Evolutionary conservation across 352 stramenopile species (phyloP), one percentile per base, ranked within the genome.

Genomic region (Phytophthora meadii): DNA sequence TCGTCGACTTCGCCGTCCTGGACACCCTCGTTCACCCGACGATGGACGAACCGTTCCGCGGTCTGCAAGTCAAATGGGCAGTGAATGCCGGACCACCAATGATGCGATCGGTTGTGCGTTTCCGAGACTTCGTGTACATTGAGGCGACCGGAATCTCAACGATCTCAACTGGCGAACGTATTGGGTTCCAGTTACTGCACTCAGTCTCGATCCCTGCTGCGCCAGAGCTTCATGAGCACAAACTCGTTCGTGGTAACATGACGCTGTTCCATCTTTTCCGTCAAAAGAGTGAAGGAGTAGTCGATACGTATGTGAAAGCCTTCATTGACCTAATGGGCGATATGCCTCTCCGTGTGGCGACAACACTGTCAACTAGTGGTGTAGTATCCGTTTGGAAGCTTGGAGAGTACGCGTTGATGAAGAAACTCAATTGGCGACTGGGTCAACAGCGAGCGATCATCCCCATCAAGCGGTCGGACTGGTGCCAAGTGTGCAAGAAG

Each of bases 81-180:
- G 71, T 86, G 66, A 87, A 89, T n/a, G 70, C 63, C 2, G 77
- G 77, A 12, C 71, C 80, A 0, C 36, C 72, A 4, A 65, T 77
- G 52, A 80, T 83, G 56, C 72, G 74, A 15, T 75, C 66, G 10
- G 48, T 87, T 46, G 74, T 87, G 58, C 79, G 79, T 17, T 76
- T 63, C 22, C 76, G 80, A 37, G 80, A 89, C 61, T 84, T 86
- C 55, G 76, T 89, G 8, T 87, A 77, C 39, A 45, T 87, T 55
- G 77, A 89, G 49, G 74, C 76, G 10, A 85, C 74, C 17, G 80
- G 80, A 1, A 72, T 86, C 54, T 73, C 73, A 4, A 56, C 52
- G 7, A 55, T 60, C 0, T 69, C 70, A 3, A 87, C 70, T 8
- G 76, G 76, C 39, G 77, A 90, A 45, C 65, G 66, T 44, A 54